phyloP scores from a whole-genome alignment of 169 alveolate species.

The Cryptosporidium sp. region DNA sequence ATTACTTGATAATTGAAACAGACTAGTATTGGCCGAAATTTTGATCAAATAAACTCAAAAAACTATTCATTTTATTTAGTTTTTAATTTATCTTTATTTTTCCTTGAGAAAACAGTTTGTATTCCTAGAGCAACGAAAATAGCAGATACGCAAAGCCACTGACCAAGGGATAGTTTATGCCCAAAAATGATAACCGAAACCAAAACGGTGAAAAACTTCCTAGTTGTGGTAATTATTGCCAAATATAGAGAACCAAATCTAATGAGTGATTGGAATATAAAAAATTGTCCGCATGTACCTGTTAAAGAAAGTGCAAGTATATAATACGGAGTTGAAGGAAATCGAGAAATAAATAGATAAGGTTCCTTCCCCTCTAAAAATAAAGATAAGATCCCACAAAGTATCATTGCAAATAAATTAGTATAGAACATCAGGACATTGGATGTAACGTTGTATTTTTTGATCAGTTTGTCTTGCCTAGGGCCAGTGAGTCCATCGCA shows the following conservation, averaged over 20 bases:
- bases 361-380: slow-evolving; percentile 87
- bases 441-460: slow-evolving; percentile 85
- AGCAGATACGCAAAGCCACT: slow-evolving; percentile 87
- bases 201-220: slow-evolving; percentile 89
- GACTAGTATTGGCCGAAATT: background rate
- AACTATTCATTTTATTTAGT: background rate
- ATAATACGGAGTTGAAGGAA: slow-evolving; percentile 81
- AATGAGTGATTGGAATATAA: slow-evolving; percentile 87
- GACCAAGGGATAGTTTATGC: slow-evolving; percentile 84
- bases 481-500: slow-evolving; percentile 93
- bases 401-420: slow-evolving; percentile 84
- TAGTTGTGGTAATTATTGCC: slow-evolving; percentile 88
- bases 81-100: slow-evolving; percentile 26
- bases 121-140: slow-evolving; percentile 84
- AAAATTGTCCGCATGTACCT: slow-evolving; percentile 90
- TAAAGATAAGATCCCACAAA: slow-evolving; percentile 80
- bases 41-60: background rate
- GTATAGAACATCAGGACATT: slow-evolving; percentile 86
- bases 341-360: slow-evolving; percentile 74
- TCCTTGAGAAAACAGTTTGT: slow-evolving; percentile 77
- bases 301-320: slow-evolving; percentile 83
- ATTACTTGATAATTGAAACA: too few relatives aligned
- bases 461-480: slow-evolving; percentile 88
- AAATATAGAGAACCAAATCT: slow-evolving; percentile 90
- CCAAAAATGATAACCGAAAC: slow-evolving; percentile 88